phyloP scores from a whole-genome alignment of 345 rosid genomes.

The Litchi chinensis region DNA sequence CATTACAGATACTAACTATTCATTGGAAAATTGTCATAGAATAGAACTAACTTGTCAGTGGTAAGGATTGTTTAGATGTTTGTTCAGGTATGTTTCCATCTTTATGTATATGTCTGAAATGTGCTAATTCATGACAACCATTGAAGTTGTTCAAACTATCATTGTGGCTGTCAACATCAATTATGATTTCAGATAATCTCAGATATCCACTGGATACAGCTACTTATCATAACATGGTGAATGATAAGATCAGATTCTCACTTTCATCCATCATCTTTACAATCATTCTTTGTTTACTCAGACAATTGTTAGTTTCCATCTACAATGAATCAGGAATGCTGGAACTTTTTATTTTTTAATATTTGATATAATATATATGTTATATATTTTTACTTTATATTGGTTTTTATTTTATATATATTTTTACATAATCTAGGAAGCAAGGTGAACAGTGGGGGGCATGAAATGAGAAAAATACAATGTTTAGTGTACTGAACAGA shows the following conservation, averaged over 20 bases:
- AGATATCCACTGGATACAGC: background rate
- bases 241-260: background rate
- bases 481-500: background rate
- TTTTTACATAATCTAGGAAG: background rate
- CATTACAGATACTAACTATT: background rate
- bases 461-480: background rate
- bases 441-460: background rate
- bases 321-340: background rate
- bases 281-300: background rate
- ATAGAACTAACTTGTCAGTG: background rate
- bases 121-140: background rate
- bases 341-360: background rate
- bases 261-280: background rate
- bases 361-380: too few relatives aligned
- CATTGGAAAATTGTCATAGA: background rate
- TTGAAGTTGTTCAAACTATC: background rate
- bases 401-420: too few relatives aligned
- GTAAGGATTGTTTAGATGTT: slow-evolving; percentile 4
- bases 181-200: background rate
- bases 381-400: too few relatives aligned
- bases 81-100: background rate
- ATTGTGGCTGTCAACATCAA: background rate
- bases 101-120: background rate
- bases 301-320: background rate
- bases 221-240: background rate